Evolutionary conservation across 345 rosid genomes (phyloP), one percentile per base, ranked within the genome.

Genomic region (Eucalyptus tenuipes): DNA sequence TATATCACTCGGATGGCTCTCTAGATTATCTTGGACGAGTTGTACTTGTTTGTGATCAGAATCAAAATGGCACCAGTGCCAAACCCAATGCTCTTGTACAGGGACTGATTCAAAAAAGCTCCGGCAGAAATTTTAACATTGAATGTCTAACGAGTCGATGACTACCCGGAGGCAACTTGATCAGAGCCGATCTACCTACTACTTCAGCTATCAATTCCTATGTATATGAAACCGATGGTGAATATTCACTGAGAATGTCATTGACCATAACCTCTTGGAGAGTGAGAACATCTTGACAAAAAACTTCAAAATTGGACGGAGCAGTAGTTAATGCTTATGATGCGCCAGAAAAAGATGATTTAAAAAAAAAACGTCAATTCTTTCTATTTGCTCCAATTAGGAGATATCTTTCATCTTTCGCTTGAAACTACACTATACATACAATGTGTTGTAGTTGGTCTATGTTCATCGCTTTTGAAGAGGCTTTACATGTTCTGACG

Each of bases 11-110:
- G 94, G 94, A 84, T 31, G 75, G 49, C 89, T 90, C 94, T 94
- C 95, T 4, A 97, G 92, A 90, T 95, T 93, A 92, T 97, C 96
- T 97, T 94, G 7, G 49, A 71, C 3, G 92, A 90, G 29, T 92
- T 94, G 91, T 94, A 93, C 88, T 93, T 94, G 14, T 89, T 89
- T 87, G 93, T 95, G 91, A 96, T 92, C 91, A 96, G 91, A 93
- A 96, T 93, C 94, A 96, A 50, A 89, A 97, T 94, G 44, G 94
- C 95, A 87, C 99, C 99, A 10, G 93, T 91, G 68, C 91, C 89
- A 45, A 90, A 92, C 75, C 99, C 96, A 66, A 96, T 93, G 84
- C 91, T 94, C 88, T 93, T 89, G 90, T 94, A 90, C 44, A 94
- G 87, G 87, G 89, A 89, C 85, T 52, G 89, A 37, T 89, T 88